phyloP scores from a whole-genome alignment of 2,329 filamentous ascomycete species.

The Microcera coccophila region DNA sequence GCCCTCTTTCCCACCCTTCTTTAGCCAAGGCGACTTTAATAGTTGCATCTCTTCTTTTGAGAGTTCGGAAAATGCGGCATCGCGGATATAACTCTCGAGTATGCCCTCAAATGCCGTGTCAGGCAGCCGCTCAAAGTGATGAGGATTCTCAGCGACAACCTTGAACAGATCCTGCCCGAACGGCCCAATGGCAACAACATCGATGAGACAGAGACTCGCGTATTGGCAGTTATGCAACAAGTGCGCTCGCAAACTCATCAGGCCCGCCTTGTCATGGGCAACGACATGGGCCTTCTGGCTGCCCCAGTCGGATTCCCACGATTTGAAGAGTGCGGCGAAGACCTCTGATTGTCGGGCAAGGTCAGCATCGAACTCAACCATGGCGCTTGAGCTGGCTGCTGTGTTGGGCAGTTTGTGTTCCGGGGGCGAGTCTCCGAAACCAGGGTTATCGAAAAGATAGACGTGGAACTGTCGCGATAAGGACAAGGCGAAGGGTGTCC shows the following conservation, averaged over 20 bases:
- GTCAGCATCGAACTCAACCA: slow-evolving; percentile 29
- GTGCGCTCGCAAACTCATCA: slow-evolving; percentile 37
- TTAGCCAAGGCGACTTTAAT: slow-evolving; percentile 36
- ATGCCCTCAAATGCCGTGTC: slow-evolving; percentile 36
- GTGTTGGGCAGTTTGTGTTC: slow-evolving; percentile 15
- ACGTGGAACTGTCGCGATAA: slow-evolving; percentile 35
- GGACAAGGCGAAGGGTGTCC: slow-evolving; percentile 33
- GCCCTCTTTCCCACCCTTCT: slow-evolving; percentile 26
- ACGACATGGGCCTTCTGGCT: slow-evolving; percentile 34
- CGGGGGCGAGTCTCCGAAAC: slow-evolving; percentile 38
- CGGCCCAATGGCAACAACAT: slow-evolving; percentile 41
- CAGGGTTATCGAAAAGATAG: slow-evolving; percentile 44
- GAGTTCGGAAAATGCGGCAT: slow-evolving; percentile 33
- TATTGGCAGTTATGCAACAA: slow-evolving; percentile 36
- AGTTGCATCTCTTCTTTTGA: slow-evolving; percentile 31
- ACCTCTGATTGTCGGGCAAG: slow-evolving; percentile 37
- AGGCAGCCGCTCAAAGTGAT: slow-evolving; percentile 34
- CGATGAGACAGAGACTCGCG: slow-evolving; percentile 38
- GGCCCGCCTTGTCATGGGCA: slow-evolving; percentile 43
- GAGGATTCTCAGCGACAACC: slow-evolving; percentile 33
- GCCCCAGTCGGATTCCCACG: slow-evolving; percentile 28
- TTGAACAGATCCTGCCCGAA: slow-evolving; percentile 43
- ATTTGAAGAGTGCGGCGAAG: slow-evolving; percentile 35
- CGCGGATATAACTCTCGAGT: slow-evolving; percentile 37
- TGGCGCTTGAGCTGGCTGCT: slow-evolving; percentile 5